phyloP scores from a whole-genome alignment of 176 grass and related monocot species.

The Calamus simplicifolius region DNA sequence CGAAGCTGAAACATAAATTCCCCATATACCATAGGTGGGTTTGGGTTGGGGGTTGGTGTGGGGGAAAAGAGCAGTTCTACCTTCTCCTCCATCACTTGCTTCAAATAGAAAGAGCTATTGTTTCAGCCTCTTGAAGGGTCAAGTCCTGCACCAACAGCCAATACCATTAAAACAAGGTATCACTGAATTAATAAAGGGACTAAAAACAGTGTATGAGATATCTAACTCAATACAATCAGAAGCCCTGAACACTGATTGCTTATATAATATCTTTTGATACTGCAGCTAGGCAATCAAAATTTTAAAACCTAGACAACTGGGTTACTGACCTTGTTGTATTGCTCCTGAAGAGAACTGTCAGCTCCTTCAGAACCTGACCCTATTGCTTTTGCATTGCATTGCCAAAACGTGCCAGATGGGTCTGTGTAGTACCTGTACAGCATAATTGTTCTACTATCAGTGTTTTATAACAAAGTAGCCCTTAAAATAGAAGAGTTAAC shows the following conservation, averaged over 20 bases:
- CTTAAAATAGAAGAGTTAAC: not conserved
- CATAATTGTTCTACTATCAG: not conserved
- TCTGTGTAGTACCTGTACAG: constrained; percentile 79
- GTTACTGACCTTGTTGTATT: constrained; percentile 70
- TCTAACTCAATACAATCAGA: no score
- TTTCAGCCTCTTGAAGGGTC: constrained; percentile 77
- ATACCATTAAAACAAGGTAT: not conserved
- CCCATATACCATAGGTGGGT: no score
- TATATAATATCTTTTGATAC: no score
- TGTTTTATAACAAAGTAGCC: not conserved
- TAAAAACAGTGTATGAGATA: no score
- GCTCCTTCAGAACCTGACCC: constrained; percentile 97
- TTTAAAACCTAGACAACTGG: not conserved
- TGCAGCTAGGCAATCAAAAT: no score
- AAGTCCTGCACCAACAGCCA: constrained; percentile 49
- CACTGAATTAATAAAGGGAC: no score
- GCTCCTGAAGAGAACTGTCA: constrained; percentile 94
- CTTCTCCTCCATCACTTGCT: constrained; percentile 98
- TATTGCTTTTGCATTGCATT: constrained; percentile 93
- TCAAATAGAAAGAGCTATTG: constrained; percentile 86
- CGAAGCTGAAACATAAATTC: no score
- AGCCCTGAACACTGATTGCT: no score
- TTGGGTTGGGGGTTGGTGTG: no score
- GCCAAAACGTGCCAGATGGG: constrained; percentile 94
- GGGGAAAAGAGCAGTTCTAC: constrained; percentile 10